Base-by-base conservation (phyloP, 1,284 basidiomycete species). In the Mycena citricolor region DNA sequence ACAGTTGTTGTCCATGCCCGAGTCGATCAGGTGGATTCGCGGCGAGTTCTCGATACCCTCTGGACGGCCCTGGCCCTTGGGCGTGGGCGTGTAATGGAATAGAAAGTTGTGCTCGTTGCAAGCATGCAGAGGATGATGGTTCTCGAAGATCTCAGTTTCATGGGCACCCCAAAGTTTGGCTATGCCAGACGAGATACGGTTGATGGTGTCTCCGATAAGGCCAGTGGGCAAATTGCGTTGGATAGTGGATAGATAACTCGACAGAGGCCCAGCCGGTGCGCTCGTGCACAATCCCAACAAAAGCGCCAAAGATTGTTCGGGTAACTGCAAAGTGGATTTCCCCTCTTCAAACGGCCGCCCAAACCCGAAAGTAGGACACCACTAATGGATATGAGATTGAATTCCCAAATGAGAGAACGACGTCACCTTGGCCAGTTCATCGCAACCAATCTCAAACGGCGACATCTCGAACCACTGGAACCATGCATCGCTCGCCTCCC, bases 11-110 rank as follows among this genome's bases (percentile, higher is more conserved):
- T 32, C 41, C 41, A 42, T 42, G 4, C 41, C 41, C 32, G 41
- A 34, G 24, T 42, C 41, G 10, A 42, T 34, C 23, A 42, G 22
- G 22, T 42, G 41, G 25, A 42, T 17, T 14, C 41, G n/a, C 17
- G 41, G 41, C 24, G 41, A 24, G 26, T 42, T 42, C 25, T 42
- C 41, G 25, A 42, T 35, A n/a, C 41, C 41, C 32, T 42, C 36
- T 1, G 32, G 32, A 8, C 41, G 14, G 14, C 36, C 32, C 8
- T 32, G 41, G 4, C 26, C 32, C 41, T 42, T 35, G n/a, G n/a
- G n/a, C n/a, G n/a, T n/a, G n/a, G n/a, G n/a, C n/a, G n/a, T n/a
- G n/a, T n/a, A n/a, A n/a, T n/a, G n/a, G n/a, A n/a, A n/a, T n/a
- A n/a, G n/a, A n/a, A n/a, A n/a, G n/a, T n/a, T n/a, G n/a, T n/a